phyloP scores from a whole-genome alignment of 768 basidiomycete genomes.

The Tricholoma terreum region DNA sequence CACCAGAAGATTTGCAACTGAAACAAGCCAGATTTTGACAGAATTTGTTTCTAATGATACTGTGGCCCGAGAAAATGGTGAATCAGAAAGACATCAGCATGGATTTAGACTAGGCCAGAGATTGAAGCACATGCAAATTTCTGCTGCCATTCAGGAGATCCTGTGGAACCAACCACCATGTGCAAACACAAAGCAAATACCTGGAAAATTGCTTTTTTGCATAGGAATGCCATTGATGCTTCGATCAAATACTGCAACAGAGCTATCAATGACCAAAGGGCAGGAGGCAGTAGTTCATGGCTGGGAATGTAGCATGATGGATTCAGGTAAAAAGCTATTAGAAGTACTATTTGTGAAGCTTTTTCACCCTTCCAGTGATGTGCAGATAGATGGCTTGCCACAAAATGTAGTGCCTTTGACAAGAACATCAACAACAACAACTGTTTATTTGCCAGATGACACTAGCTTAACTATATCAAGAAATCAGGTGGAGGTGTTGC shows the following conservation, averaged over 20 bases:
- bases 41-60: too few relatives aligned
- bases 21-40: too few relatives aligned
- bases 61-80: too few relatives aligned
- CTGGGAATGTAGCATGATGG: constrained; percentile 5
- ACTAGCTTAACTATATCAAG: constrained; percentile 3
- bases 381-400: constrained; percentile 5
- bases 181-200: background rate
- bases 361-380: too few relatives aligned
- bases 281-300: constrained; percentile 11
- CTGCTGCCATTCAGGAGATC: too few relatives aligned
- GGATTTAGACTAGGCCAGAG: too few relatives aligned
- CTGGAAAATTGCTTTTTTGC: constrained; percentile 1
- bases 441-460: constrained; percentile 27
- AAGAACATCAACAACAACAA: constrained; percentile 11
- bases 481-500: constrained; percentile 3
- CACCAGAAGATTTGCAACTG: too few relatives aligned
- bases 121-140: too few relatives aligned
- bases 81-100: too few relatives aligned
- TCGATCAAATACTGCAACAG: constrained; percentile 1
- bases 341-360: constrained; percentile 29
- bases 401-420: constrained; percentile 4
- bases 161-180: too few relatives aligned
- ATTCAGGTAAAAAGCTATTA: constrained; percentile 13
- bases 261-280: constrained; percentile 1
- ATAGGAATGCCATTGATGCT: background rate